Evolutionary conservation across 257 asterid genomes (phyloP).

Genomic region (Haberlea rhodopensis): DNA sequence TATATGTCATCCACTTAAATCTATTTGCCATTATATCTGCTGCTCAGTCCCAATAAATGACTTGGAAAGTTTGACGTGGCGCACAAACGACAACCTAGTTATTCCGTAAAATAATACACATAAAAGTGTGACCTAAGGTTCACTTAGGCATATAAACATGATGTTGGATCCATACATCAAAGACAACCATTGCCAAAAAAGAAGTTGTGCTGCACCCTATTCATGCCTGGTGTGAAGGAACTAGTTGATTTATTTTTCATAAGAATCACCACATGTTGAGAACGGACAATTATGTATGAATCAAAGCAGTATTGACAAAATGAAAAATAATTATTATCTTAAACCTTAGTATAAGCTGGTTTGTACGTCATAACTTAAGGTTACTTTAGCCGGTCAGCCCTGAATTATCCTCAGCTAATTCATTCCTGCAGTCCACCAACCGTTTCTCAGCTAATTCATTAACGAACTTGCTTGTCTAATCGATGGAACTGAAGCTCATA

Average conservation of each 20-base stretch:
- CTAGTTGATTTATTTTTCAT: background rate
- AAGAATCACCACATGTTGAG: background rate
- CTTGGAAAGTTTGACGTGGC: background rate
- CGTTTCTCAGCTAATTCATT: slow-evolving; percentile 12
- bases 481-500: slow-evolving; percentile 10
- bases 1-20: too few relatives aligned
- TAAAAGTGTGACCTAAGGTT: slow-evolving; percentile 1
- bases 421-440: background rate
- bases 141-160: background rate
- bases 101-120: slow-evolving; percentile 11
- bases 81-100: slow-evolving; percentile 5
- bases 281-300: background rate
- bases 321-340: too few relatives aligned
- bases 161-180: background rate
- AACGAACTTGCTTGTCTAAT: slow-evolving; percentile 2
- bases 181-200: background rate
- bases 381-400: background rate
- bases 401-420: too few relatives aligned
- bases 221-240: background rate
- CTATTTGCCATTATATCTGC: background rate
- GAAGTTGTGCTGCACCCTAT: too few relatives aligned
- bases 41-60: slow-evolving; percentile 10
- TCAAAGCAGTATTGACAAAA: background rate
- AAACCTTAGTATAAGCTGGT: background rate
- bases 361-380: background rate